Evolutionary conservation across 225 moss, liverwort and hornwort species (phyloP).

Genomic region (Anthoceros angustus): DNA sequence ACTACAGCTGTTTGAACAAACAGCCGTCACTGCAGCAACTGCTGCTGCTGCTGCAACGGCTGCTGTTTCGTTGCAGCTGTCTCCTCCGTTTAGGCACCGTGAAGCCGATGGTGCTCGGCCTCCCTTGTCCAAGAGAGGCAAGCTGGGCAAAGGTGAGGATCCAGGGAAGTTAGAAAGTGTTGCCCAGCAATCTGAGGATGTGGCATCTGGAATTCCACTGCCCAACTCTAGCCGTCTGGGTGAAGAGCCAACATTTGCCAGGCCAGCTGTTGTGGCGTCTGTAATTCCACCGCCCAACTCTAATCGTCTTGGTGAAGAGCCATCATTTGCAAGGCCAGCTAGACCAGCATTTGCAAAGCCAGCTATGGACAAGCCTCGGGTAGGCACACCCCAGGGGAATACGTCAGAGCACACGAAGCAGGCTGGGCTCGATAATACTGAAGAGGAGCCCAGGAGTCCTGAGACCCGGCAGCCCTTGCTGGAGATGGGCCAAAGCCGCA

Average conservation of each 20-base stretch:
- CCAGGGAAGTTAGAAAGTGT: background rate
- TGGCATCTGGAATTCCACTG: no score
- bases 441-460: background rate
- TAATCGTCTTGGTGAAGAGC: no score
- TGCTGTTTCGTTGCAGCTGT: background rate
- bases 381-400: background rate
- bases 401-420: background rate
- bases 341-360: background rate
- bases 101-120: background rate
- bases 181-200: background rate
- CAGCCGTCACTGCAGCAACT: background rate
- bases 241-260: no score
- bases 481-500: background rate
- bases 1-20: background rate
- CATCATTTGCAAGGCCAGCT: background rate
- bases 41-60: background rate
- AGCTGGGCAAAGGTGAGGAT: background rate
- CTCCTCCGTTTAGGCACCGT: background rate
- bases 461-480: background rate
- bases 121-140: background rate
- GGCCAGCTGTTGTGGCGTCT: no score
- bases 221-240: no score
- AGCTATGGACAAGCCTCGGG: background rate
- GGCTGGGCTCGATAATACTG: background rate
- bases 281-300: no score